phyloP scores from a whole-genome alignment of 768 basidiomycete genomes.

The Trametes maxima region DNA sequence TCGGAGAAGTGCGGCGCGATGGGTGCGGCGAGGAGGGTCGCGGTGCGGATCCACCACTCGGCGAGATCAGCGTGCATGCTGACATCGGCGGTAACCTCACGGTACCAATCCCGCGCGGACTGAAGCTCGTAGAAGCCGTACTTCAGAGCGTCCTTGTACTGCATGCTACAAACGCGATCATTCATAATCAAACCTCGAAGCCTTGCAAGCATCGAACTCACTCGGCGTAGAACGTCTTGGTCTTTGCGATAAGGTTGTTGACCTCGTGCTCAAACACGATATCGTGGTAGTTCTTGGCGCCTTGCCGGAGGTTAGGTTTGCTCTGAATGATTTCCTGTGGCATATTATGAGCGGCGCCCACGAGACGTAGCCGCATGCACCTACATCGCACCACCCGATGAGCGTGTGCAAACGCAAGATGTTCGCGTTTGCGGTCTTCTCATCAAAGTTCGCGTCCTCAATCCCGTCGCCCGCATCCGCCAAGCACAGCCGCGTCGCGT shows the following conservation, averaged over 20 bases:
- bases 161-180: conserved; percentile 55
- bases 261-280: conserved; percentile 89
- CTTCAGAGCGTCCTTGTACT: conserved; percentile 96
- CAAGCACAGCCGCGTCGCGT: conserved; percentile 87
- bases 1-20: conserved; percentile 95
- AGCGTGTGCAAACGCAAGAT: conserved; percentile 92
- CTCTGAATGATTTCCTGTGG: conserved; percentile 79
- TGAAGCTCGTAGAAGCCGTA: conserved; percentile 96
- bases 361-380: conserved; percentile 20
- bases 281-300: conserved; percentile 82
- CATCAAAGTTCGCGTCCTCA: conserved; percentile 99
- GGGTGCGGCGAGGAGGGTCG: conserved; percentile 81
- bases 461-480: conserved; percentile 98
- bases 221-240: conserved; percentile 81
- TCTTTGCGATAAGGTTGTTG: conserved; percentile 79
- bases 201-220: conserved; percentile 42
- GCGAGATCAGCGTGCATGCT: conserved; percentile 94
- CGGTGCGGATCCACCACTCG: conserved; percentile 77
- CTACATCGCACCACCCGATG: conserved; percentile 88
- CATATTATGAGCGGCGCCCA: conserved; percentile 6
- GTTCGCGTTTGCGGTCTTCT: conserved; percentile 96
- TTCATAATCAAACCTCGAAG: not conserved
- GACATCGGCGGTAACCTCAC: conserved; percentile 83
- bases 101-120: conserved; percentile 92
- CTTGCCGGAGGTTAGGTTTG: conserved; percentile 69